These are phyloP conservation scores for Chrysoporthe puriensis DNA, from an alignment of 2,329 filamentous ascomycete genomes.

Conservation along the genomic window DNA sequence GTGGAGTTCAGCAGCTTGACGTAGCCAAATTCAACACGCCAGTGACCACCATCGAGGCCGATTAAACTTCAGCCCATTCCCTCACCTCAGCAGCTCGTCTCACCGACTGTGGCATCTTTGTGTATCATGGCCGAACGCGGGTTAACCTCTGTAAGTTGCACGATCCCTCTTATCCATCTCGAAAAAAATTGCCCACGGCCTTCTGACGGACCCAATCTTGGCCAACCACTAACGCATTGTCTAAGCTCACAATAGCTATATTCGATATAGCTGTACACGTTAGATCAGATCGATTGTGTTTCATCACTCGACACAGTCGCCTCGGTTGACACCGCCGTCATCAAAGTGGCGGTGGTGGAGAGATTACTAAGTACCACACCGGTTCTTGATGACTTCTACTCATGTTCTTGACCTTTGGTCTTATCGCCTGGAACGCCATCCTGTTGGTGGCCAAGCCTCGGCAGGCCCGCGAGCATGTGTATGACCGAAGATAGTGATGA, in stretches of 20 bases:
- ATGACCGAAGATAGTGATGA: neutral
- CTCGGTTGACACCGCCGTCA: neutral
- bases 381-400: neutral
- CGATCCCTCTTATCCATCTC: neutral
- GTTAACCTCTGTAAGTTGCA: neutral
- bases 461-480: neutral
- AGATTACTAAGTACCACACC: neutral
- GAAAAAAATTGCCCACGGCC: neutral
- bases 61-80: neutral
- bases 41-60: neutral
- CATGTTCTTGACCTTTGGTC: neutral
- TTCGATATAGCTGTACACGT: neutral
- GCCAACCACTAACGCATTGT: neutral
- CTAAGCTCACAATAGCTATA: no score
- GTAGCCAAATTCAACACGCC: neutral
- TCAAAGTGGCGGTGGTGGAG: neutral
- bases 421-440: neutral
- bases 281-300: neutral
- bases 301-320: neutral
- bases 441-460: neutral
- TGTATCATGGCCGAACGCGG: neutral
- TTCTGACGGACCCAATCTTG: neutral
- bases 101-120: neutral
- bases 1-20: neutral
- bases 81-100: neutral